Evolutionary conservation across 345 rosid genomes (phyloP).

Genomic region (Garcia nutans): DNA sequence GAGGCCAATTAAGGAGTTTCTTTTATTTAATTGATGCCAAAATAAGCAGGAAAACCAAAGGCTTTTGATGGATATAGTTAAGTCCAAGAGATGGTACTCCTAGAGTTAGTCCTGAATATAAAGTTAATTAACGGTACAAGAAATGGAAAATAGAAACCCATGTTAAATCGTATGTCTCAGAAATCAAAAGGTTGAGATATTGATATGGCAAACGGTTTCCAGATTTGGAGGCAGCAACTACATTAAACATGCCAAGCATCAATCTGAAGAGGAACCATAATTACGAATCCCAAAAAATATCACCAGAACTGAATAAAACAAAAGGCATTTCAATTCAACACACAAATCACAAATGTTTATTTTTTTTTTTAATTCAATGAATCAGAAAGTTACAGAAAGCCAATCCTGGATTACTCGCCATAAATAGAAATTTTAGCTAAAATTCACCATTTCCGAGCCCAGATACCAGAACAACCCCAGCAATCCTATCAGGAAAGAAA

Average conservation of each 20-base stretch:
- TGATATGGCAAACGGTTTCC: background rate
- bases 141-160: background rate
- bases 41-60: background rate
- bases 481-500: background rate
- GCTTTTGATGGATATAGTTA: background rate
- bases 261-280: slow-evolving; percentile 5
- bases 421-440: background rate
- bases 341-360: background rate
- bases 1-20: background rate
- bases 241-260: slow-evolving; percentile 4
- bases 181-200: background rate
- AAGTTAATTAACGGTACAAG: background rate
- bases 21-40: background rate
- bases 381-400: background rate
- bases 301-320: slow-evolving; percentile 8
- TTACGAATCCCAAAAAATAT: slow-evolving; percentile 5
- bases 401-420: slow-evolving; percentile 6
- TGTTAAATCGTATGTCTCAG: background rate
- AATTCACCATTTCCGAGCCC: background rate
- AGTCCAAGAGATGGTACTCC: slow-evolving; percentile 1
- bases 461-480: background rate
- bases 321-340: slow-evolving; percentile 16
- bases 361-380: background rate
- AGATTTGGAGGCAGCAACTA: background rate
- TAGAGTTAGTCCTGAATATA: background rate